Conservation (phyloP, 2,329 filamentous ascomycete species). For the Aspergillus candidus region DNA sequence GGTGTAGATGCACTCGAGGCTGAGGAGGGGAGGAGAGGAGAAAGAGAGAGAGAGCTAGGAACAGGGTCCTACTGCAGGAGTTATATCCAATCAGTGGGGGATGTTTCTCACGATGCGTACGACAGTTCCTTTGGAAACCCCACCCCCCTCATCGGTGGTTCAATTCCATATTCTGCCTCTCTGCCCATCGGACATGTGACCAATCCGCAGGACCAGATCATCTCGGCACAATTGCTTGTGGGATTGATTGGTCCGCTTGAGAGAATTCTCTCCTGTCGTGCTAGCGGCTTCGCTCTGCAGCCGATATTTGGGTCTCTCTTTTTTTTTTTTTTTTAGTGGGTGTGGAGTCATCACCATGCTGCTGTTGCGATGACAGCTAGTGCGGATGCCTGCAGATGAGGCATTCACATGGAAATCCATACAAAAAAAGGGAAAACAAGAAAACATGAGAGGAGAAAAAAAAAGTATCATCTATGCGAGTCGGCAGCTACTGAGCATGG, state of each 20-base stretch:
- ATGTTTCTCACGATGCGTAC: slow-evolving; percentile 5
- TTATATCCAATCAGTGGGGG: background rate
- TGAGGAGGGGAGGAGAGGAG: no score
- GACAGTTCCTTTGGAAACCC: slow-evolving; percentile 1
- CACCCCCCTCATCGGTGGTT: slow-evolving; percentile 1
- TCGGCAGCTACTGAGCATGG: no score
- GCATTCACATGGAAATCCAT: background rate
- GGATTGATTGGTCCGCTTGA: slow-evolving; percentile 9
- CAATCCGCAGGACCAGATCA: slow-evolving; percentile 4
- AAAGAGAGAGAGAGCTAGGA: no score
- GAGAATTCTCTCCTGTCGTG: background rate
- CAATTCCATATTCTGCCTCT: slow-evolving; percentile 11
- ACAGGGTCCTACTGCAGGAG: no score
- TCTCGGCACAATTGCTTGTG: background rate
- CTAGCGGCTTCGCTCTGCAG: background rate
- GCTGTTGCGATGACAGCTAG: slow-evolving; percentile 7
- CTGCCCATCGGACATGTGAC: slow-evolving; percentile 9
- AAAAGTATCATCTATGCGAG: no score
- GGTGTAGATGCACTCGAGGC: no score
- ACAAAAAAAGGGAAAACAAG: no score
- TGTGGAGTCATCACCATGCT: slow-evolving; percentile 12
- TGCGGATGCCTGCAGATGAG: slow-evolving; percentile 22
- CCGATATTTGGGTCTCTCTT: background rate
- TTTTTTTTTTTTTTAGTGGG: background rate
- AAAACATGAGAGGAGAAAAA: no score